Percentiles rank a stretch among this genome's conserved stretches.
phyloP scores from a whole-genome alignment of 257 asterid genomes.

The Solanum clarkiae region DNA sequence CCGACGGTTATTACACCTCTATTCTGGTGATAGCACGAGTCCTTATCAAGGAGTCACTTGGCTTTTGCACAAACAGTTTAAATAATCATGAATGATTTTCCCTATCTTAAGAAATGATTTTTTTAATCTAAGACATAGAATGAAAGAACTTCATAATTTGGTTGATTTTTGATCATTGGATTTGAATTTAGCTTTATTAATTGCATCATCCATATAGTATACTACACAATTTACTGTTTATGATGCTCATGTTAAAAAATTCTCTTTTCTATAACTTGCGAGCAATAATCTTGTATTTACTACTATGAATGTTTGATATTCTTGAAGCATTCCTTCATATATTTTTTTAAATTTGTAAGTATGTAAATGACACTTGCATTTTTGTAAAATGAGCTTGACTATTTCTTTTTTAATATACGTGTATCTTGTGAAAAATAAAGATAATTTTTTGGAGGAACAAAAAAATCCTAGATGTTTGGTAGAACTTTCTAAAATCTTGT shows the following conservation, averaged over 20 bases:
- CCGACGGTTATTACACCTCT: no score
- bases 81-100: no score
- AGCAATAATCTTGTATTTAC: background rate
- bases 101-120: background rate
- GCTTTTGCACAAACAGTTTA: background rate
- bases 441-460: no score
- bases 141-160: background rate
- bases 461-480: no score
- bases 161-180: background rate
- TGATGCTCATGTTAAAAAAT: no score
- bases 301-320: background rate
- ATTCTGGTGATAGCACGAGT: background rate
- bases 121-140: background rate
- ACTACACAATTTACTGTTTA: no score
- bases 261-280: no score
- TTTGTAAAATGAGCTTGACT: no score
- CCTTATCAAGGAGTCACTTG: background rate
- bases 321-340: background rate
- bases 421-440: no score
- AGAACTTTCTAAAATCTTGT: no score
- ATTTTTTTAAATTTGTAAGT: background rate
- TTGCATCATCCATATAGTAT: background rate
- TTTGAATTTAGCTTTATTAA: background rate
- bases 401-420: no score
- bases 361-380: no score